Evolutionary conservation across 1,284 basidiomycete species (phyloP).

Genomic region (Trametes pubescens): DNA sequence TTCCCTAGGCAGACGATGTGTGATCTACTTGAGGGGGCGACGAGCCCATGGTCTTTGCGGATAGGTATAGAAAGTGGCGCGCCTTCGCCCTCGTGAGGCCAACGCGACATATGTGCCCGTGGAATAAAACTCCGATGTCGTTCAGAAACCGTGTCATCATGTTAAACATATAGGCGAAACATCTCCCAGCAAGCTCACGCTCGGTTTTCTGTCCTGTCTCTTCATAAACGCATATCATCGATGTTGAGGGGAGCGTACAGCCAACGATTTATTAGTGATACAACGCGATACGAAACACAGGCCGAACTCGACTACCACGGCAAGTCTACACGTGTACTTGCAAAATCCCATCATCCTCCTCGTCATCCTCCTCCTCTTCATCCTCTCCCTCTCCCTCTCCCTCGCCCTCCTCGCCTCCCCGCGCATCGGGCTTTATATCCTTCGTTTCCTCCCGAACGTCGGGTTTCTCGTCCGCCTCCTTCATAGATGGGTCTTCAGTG

Average conservation of each 20-base stretch:
- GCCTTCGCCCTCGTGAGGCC: no score
- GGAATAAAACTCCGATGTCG: no score
- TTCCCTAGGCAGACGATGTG: no score
- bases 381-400: constrained; percentile 25
- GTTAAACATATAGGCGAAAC: neutral
- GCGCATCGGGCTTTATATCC: neutral
- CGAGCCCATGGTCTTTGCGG: no score
- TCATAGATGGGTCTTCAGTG: constrained; percentile 9
- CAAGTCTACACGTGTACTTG: constrained; percentile 26
- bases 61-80: no score
- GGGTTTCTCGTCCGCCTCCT: constrained; percentile 5
- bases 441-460: neutral
- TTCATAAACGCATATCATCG: neutral
- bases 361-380: constrained; percentile 27
- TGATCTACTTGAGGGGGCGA: no score
- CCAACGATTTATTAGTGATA: constrained; percentile 28
- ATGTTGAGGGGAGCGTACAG: constrained; percentile 9
- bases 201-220: neutral
- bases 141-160: neutral
- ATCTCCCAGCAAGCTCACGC: neutral
- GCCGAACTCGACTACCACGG: neutral
- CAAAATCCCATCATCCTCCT: constrained; percentile 30
- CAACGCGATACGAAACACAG: constrained; percentile 21
- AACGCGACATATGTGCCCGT: no score
- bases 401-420: constrained; percentile 5